A percentile compares a stretch with the other conserved stretches of the same genome.
phyloP scores from a whole-genome alignment of 768 basidiomycete species.

The Pleurotus pulmonarius region DNA sequence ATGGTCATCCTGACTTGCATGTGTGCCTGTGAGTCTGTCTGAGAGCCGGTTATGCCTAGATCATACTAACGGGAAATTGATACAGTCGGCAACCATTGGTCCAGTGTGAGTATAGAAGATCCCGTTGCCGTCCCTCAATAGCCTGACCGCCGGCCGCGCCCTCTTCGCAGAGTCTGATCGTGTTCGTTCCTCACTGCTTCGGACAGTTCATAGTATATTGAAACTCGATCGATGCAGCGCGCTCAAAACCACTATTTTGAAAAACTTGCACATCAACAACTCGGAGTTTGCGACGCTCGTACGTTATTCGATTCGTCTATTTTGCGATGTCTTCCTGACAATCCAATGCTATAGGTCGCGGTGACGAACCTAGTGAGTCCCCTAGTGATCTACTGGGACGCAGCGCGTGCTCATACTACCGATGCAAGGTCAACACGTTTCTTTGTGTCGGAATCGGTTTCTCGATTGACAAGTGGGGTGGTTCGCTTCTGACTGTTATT shows the following conservation, averaged over 20 bases:
- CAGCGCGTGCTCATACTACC: neutral
- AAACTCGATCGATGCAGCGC: constrained; percentile 17
- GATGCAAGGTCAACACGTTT: constrained; percentile 33
- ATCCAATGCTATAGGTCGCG: constrained; percentile 21
- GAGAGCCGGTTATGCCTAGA: neutral
- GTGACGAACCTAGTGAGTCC: constrained; percentile 30
- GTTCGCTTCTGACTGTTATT: constrained; percentile 30
- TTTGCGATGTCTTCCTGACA: neutral
- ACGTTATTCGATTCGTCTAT: neutral
- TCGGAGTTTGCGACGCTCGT: constrained; percentile 40
- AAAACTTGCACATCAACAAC: constrained; percentile 37
- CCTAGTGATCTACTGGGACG: no score
- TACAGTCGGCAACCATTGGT: constrained; percentile 40
- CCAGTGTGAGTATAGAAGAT: constrained; percentile 24
- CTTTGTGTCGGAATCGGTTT: constrained; percentile 37
- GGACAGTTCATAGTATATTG: neutral
- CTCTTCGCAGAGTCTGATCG: constrained; percentile 29
- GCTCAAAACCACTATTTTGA: constrained; percentile 39
- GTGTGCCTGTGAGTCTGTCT: constrained; percentile 29
- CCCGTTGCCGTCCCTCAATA: neutral
- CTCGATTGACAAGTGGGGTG: constrained; percentile 38
- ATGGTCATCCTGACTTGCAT: constrained; percentile 35
- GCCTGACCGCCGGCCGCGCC: neutral
- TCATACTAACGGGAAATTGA: neutral
- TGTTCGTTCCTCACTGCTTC: constrained; percentile 17